Base-by-base conservation (phyloP, 129 eudicot species). In the Mikania micrantha region DNA sequence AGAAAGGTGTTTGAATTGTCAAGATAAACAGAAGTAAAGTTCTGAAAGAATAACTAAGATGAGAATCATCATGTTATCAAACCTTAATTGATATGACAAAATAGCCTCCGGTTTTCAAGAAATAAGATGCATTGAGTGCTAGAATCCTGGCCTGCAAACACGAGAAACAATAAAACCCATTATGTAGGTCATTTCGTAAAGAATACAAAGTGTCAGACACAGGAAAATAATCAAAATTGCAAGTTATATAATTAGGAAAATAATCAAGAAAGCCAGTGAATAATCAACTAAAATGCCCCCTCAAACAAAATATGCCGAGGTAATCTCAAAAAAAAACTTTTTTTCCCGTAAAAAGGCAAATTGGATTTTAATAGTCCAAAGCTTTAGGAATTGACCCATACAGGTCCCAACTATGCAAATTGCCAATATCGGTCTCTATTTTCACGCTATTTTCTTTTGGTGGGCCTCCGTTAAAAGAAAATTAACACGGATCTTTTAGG, bases 61-160 rank as follows among this genome's bases (percentile, higher is more conserved):
- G 6, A 16, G 59, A 3, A 3, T 9, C 7, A 4, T 8, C 8
- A 8, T 17, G 9, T 19, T 4, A 17, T n/a, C 75, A 49, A 69
- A 92, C 95, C 96, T 92, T 88, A 49, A 92, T 88, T 34, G 95
- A 92, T 48, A 92, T 84, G 27, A 88, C 87, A 74, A 92, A 88
- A 74, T 92, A 82, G 40, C 98, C 96, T n/a, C 96, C 98, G 2
- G 84, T 69, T 84, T 84, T 92, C 80, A 92, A 48, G 85, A 92
- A 92, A 68, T 85, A 86, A 4, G 95, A 80, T 39, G 96, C 96
- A 77, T 92, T 92, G 12, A 86, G 83, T 3, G 91, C 98, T 69
- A 92, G 56, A 69, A 92, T 88, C 65, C 96, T 92, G 32, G 96
- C 98, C 96, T 92, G 95, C 38, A 74, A 64, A 34, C 8, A 27